These are phyloP conservation scores for Themeda triandra DNA, from an alignment of 176 grass and related monocot species.

Conservation along the genomic window DNA sequence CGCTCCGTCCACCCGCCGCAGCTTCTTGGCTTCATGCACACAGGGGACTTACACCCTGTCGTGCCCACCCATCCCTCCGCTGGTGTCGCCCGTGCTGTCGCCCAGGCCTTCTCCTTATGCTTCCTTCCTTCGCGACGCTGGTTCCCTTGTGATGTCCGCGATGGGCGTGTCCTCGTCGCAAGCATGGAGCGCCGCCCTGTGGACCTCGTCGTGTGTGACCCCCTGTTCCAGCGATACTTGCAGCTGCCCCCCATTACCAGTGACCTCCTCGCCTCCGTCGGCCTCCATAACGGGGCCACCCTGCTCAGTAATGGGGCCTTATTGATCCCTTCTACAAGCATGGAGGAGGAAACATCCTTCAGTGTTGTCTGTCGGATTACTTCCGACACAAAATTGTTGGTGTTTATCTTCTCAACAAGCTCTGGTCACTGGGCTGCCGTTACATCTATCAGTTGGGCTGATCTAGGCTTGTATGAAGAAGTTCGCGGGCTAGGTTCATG, in stretches of 20 bases:
- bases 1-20: not conserved
- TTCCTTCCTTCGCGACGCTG: not conserved
- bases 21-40: not conserved
- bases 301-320: too few relatives aligned
- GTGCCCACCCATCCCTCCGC: constrained; percentile 11
- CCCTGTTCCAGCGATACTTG: not conserved
- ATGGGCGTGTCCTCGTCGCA: not conserved
- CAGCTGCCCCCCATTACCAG: constrained; percentile 2
- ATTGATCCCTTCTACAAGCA: not conserved
- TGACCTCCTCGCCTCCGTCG: not conserved
- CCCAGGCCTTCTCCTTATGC: not conserved
- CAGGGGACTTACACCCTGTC: not conserved
- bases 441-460: not conserved
- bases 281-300: not conserved
- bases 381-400: not conserved
- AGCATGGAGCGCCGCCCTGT: too few relatives aligned
- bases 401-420: not conserved
- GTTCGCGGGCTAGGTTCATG: too few relatives aligned
- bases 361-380: not conserved
- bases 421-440: not conserved
- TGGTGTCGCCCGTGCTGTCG: too few relatives aligned
- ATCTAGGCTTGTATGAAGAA: not conserved
- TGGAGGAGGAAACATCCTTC: not conserved
- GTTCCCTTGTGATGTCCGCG: not conserved
- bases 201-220: constrained; percentile 22